Evolutionary conservation across 164 flowering plant species (phyloP).

Genomic region (Vitis labrusca): DNA sequence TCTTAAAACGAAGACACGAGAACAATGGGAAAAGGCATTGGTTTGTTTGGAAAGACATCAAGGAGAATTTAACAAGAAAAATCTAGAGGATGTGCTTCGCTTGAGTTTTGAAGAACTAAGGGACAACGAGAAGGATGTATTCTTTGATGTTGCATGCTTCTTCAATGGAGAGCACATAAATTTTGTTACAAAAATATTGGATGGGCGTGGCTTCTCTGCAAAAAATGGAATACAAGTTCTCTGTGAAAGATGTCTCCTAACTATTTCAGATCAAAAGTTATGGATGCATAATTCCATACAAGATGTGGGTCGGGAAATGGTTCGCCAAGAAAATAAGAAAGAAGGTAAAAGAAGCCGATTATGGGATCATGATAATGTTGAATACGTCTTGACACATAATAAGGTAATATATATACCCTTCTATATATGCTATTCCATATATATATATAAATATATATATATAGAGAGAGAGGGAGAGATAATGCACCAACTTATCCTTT

Average conservation of each 20-base stretch:
- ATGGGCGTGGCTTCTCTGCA: background rate
- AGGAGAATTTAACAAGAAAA: no score
- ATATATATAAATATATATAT: no score
- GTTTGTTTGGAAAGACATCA: background rate
- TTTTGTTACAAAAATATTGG: background rate
- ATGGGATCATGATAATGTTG: no score
- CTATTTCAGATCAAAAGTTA: background rate
- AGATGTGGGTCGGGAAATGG: no score
- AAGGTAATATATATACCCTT: no score
- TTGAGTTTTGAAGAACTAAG: background rate
- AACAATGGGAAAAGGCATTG: background rate
- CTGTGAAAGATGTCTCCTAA: background rate
- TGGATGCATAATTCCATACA: no score
- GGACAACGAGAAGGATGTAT: background rate
- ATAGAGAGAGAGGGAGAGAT: no score
- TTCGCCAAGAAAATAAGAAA: no score
- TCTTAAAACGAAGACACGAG: background rate
- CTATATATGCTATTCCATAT: no score
- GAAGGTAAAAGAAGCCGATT: no score
- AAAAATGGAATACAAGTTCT: background rate
- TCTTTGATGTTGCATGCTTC: background rate
- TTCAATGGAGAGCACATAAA: background rate
- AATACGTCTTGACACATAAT: no score
- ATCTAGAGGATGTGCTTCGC: background rate
- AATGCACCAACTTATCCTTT: no score